Base-by-base conservation (phyloP, 768 basidiomycete species). In the Mycena filopes region DNA sequence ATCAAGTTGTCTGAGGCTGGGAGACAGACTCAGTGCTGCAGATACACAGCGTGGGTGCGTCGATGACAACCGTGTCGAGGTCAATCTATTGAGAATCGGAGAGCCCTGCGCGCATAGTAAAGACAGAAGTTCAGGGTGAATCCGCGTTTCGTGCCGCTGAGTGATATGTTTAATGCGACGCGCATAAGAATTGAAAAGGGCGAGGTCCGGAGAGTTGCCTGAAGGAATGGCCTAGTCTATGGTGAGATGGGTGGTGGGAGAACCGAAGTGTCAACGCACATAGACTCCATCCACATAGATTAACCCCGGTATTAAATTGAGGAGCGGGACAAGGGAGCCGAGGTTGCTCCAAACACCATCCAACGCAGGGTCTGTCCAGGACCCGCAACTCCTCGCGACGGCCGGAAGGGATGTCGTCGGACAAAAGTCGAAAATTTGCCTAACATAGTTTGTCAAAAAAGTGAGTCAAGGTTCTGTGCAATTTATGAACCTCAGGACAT, bases 281-380 rank as follows among this genome's bases (percentile, higher is more conserved):
- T 78, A 80, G 56, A 73, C 67, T 20, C 76, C 77, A 57, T 76
- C 70, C 8, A 69, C 63, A 5, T 71, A 49, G 16, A 63, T 54
- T 25, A 80, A 38, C 8, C 73, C 73, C 6, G 80, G 76, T 16
- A 82, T 74, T 46, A 86, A 74, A 45, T 75, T 69, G 6, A 86
- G 69, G 36, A 86, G 69, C 33, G 84, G 84, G 21, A 67, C 66
- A 18, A 81, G 72, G 25, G 82, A 84, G 28, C 77, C 67, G 25
- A 86, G 71, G 33, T 75, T 75, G 60, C 73, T 68, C 85, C 85
- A 87, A 18, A 85, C 61, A 31, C 74, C 68, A 70, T 87, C 84
- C 18, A 86, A 63, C 18, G 85, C 83, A 31, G 84, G 84, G 33
- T 81, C 80, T 47, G 75, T 80, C 84, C 84, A 87, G 28, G 83